Percentiles rank a stretch among this genome's conserved stretches.
Evolutionary conservation across 495 filamentous ascomycete species (phyloP).

Genomic region (Aspergillus bridgeri): DNA sequence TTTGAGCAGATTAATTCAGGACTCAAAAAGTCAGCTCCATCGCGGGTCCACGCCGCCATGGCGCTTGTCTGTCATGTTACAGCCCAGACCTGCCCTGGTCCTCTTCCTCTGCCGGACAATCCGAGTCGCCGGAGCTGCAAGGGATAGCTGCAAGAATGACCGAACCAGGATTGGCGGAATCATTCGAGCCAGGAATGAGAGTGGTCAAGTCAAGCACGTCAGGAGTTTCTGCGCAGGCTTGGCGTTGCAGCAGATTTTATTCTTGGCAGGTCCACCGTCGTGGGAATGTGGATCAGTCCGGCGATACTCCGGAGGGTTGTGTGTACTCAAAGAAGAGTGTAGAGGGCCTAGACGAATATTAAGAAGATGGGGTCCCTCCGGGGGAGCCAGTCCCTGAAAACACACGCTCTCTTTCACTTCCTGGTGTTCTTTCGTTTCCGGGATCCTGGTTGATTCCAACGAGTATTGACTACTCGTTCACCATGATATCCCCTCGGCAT

Average conservation of each 20-base stretch:
- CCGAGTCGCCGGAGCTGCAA: background rate
- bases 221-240: background rate
- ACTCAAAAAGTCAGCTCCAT: background rate
- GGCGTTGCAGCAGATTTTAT: conserved; percentile 9
- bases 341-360: background rate
- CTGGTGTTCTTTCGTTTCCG: background rate
- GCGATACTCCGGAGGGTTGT: too few relatives aligned
- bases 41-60: background rate
- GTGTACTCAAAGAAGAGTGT: too few relatives aligned
- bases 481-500: conserved; percentile 5
- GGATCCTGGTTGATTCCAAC: background rate
- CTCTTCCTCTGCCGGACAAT: background rate
- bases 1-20: conserved; percentile 10
- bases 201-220: background rate
- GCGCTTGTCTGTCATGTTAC: background rate
- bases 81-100: background rate
- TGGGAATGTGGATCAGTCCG: background rate
- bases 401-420: background rate
- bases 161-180: background rate
- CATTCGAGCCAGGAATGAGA: background rate
- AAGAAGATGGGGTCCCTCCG: background rate
- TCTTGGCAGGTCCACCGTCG: conserved; percentile 8
- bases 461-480: background rate
- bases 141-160: background rate
- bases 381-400: background rate